Evolutionary conservation across 768 basidiomycete genomes (phyloP), one percentile per base, ranked within the genome.

Genomic region (Leccinum subtestaceum): DNA sequence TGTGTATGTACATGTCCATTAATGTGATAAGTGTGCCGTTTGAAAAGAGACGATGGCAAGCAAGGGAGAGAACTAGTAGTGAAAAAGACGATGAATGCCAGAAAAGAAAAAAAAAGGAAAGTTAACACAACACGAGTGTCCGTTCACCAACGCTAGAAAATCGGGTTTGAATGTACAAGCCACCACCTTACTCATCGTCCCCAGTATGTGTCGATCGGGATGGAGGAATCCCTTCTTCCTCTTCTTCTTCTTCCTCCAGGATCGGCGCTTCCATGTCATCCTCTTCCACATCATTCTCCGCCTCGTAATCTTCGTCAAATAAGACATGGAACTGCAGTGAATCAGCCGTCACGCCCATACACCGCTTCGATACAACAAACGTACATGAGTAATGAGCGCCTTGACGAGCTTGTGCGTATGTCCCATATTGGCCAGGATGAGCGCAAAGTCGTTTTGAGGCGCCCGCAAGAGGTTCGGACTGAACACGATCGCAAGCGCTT

Each of bases 401-500:
- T 90, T 87, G 63, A 86, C 85, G n/a, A 91, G 79, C 61, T 86
- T 85, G 66, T 91, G 86, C 17, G 87, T 84, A 64, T 84, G 76
- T 15, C 85, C 85, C 90, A 93, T 92, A 65, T 92, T 91, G 56
- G 86, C 81, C 60, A 92, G 78, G 65, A 91, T 88, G 72, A 88
- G 79, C 11, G 81, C 84, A 72, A 91, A 88, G 68, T 91, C 87
- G 60, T 89, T 89, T 67, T 88, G 84, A 2, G 88, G 89, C 4
- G 89, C 86, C 19, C 90, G 85, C 53, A 91, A 69, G 50, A 93
- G 72, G 67, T 91, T 92, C 6, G 89, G 91, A 60, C 89, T 89
- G 72, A 93, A 93, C 17, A 93, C 91, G 54, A 93, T 92, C 0
- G 93, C 87, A 3, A 95, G 78, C 7, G 88, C 86, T 63, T 93